Evolutionary conservation across 2,329 filamentous ascomycete genomes (phyloP).

Genomic region (Neopestalotiopsis sp.): DNA sequence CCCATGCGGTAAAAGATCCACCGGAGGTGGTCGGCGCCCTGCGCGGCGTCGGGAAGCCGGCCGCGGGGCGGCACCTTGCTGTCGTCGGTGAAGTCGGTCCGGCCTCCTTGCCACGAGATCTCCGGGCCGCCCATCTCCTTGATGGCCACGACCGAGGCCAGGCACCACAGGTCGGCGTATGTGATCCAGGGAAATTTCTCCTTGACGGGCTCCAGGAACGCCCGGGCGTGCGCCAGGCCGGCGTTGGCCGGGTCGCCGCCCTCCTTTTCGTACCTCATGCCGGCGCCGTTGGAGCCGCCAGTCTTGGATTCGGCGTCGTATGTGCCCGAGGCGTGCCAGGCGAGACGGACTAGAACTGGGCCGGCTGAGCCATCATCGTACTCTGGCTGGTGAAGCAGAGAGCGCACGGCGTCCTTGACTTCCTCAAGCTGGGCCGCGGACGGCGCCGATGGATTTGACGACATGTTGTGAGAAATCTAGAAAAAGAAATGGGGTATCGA

Average conservation of each 20-base stretch:
- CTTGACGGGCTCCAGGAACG: conserved; percentile 69
- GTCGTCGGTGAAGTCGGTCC: conserved; percentile 68
- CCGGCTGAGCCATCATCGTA: conserved; percentile 71
- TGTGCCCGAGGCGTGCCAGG: conserved; percentile 70
- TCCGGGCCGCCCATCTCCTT: conserved; percentile 64
- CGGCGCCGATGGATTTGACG: conserved; percentile 20
- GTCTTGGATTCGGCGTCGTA: conserved; percentile 65
- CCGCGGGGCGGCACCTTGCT: conserved; percentile 63
- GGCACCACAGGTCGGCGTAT: conserved; percentile 70
- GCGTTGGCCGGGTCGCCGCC: conserved; percentile 70
- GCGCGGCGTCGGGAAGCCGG: conserved; percentile 74
- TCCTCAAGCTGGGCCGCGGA: conserved; percentile 33
- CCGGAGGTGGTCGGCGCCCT: conserved; percentile 82
- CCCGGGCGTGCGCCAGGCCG: conserved; percentile 66
- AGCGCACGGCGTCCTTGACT: conserved; percentile 59
- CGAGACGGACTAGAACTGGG: conserved; percentile 67
- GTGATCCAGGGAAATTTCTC: conserved; percentile 66
- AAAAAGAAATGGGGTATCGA: conserved; percentile 1
- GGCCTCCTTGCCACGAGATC: conserved; percentile 61
- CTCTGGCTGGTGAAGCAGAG: conserved; percentile 62
- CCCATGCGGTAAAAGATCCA: conserved; percentile 95
- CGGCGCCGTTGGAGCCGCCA: conserved; percentile 68
- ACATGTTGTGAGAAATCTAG: neutral
- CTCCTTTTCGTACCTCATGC: conserved; percentile 70
- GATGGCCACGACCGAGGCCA: conserved; percentile 64